Base-by-base conservation (phyloP, 106 monocot genomes). In the Dendrobium chrysotoxum region DNA sequence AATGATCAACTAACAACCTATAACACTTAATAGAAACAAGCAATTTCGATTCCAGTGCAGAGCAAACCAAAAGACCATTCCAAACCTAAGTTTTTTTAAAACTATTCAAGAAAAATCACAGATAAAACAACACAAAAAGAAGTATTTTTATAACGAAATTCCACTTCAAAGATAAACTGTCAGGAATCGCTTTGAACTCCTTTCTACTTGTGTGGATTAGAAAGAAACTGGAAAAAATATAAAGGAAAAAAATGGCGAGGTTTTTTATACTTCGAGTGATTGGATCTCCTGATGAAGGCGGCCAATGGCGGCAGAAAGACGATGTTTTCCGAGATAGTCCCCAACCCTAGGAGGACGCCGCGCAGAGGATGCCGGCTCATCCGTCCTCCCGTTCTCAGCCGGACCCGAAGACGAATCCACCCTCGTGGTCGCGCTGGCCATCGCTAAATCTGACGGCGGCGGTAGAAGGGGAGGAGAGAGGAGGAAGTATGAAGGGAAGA, bases 271-370 rank as follows among this genome's bases (percentile, higher is more conserved):
- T 53, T 42, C 42, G 8, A 81, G 81, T 20, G 75, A 81, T 65
- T 81, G 50, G 75, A 81, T 76, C 75, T 81, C 81, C 64, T 75
- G 75, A 18, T 81, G 61, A 53, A 76, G 75, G 3, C 81, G 75
- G 15, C 61, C 40, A 17, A 81, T 76, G 75, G 81, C 76, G 45
- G 81, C 81, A 16, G 81, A 75, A 20, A 81, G 75, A 7, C 76
- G 81, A 76, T 81, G 81, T 76, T 64, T 39, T 20, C 81, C 76
- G 75, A 75, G 21, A 53, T 75, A 65, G 65, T 76, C 44, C 44
- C 81, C 74, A 75, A 76, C 44, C 47, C 47, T 76, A 35, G 26
- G 46, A 76, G 25, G 46, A 25, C 46, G 76, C 23, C 4, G 45
- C 1, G 76, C 45, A 4, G 21, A 7, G 16, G 40, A 18, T 41